Conservation (phyloP, 2,329 filamentous ascomycete species). For the Xylariaceae sp. region DNA sequence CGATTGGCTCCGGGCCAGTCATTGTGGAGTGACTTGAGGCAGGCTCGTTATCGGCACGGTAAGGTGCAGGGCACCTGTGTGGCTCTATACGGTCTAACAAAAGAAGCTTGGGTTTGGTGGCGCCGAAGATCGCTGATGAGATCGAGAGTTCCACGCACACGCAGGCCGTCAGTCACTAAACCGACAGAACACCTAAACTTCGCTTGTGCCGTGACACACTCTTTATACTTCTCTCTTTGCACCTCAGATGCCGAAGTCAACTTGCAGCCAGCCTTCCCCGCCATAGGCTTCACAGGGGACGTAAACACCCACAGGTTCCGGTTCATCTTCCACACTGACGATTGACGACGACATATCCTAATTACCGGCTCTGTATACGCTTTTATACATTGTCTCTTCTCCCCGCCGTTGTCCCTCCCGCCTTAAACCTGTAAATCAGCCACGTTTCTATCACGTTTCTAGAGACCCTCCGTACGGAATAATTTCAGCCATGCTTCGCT, state of each 20-base stretch:
- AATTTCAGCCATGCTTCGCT: conserved; percentile 43
- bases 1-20: conserved; percentile 5
- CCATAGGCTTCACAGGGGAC: neutral
- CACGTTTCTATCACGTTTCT: neutral
- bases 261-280: neutral
- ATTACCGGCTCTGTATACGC: neutral
- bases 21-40: neutral
- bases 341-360: neutral
- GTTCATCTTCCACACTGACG: neutral
- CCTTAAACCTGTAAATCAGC: neutral
- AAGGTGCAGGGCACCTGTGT: neutral
- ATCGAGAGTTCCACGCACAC: conserved; percentile 2
- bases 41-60: neutral
- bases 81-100: neutral
- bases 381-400: neutral
- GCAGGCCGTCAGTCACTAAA: neutral
- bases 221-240: neutral
- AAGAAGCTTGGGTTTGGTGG: neutral
- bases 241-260: neutral
- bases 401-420: conserved; percentile 3
- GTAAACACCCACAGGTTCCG: neutral
- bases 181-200: conserved; percentile 8
- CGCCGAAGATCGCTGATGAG: conserved; percentile 16
- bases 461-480: neutral
- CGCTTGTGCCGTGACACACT: neutral